Conservation (phyloP, 2,329 filamentous ascomycete species). For the Dothideomycetes sp. region DNA sequence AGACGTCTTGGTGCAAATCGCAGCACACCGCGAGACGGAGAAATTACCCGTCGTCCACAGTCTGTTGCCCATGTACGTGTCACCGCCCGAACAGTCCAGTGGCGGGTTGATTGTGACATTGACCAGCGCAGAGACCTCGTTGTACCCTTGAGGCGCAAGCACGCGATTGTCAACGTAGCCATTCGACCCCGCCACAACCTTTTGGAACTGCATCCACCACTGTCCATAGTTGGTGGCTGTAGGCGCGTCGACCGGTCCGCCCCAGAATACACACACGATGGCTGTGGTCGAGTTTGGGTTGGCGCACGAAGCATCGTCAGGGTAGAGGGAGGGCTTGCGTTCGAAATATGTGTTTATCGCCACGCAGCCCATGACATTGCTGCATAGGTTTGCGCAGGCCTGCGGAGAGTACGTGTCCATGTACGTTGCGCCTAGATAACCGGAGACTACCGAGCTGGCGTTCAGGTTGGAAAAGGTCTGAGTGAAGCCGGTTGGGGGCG, state of each 20-base stretch:
- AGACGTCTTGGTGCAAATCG: slow-evolving; percentile 11
- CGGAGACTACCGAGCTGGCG: slow-evolving; percentile 8
- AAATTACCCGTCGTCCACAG: slow-evolving; percentile 16
- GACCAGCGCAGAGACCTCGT: slow-evolving; percentile 16
- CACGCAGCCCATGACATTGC: slow-evolving; percentile 17
- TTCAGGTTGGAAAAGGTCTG: slow-evolving; percentile 16
- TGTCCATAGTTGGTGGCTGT: slow-evolving; percentile 17
- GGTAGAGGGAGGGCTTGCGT: slow-evolving; percentile 10
- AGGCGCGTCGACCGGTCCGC: slow-evolving; percentile 5
- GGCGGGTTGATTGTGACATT: slow-evolving; percentile 20
- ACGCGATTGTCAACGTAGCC: slow-evolving; percentile 17
- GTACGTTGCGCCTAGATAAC: slow-evolving; percentile 20
- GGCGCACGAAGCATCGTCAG: slow-evolving; percentile 9
- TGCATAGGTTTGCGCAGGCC: slow-evolving; percentile 18
- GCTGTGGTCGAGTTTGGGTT: slow-evolving; percentile 6
- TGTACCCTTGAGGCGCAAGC: slow-evolving; percentile 10
- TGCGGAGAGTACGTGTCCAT: slow-evolving; percentile 20
- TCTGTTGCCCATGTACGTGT: slow-evolving; percentile 16
- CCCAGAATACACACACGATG: slow-evolving; percentile 10
- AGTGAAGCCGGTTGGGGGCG: slow-evolving; percentile 18
- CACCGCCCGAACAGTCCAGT: slow-evolving; percentile 16
- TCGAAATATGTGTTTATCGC: slow-evolving; percentile 18
- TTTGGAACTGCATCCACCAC: slow-evolving; percentile 16
- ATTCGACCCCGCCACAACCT: slow-evolving; percentile 22
- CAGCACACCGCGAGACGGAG: slow-evolving; percentile 17